Base-by-base conservation (phyloP, 441 rosid genomes). In the Syzygium syzygioides region DNA sequence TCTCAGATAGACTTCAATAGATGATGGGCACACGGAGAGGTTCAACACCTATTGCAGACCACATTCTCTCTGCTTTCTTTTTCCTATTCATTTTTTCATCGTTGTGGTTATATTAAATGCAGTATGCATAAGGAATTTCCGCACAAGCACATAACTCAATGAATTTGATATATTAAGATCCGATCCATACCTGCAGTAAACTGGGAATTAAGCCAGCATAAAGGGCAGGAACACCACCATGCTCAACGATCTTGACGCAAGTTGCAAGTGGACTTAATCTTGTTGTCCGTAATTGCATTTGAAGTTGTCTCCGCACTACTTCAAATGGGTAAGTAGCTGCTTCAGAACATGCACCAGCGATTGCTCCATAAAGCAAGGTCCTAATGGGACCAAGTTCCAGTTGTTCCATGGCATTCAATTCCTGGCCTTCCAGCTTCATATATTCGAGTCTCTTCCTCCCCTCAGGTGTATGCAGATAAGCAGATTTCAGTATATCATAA, bases 241-340 rank as follows among this genome's bases (percentile, higher is more conserved):
- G 95, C 89, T 96, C 94, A 84, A 96, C 94, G 56, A 97, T 93
- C 95, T 95, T 96, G 79, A 92, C 86, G 89, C 94, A 96, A 68
- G 98, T 96, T 52, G 96, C 96, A 90, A 96, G 86, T 19, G 98
- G 85, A 88, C 94, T 94, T 91, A 96, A 92, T 92, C 93, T 95
- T 11, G 92, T 94, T 4, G 96, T 93, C 55, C 90, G 94, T 57
- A 93, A 94, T 90, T 96, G 98, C 98, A 97, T 92, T 92, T 97
- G 99, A 90, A 97, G 98, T 86, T 92, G 98, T 91, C 99, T 96
- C 92, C 99, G 95, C 90, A 96, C 98, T 68, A 95, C 98, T 93
- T 96, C 99, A 91, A 97, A 96, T 8, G 98, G 98, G 89, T 97
- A 97, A 8, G 98, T 97, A 41, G 96, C 95, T 85, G 99, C 99